A percentile compares a stretch with the other conserved stretches of the same genome.
These are phyloP conservation scores for Scedosporium dehoogii DNA, from an alignment of 2,329 filamentous ascomycete species.

Conservation along the genomic window DNA sequence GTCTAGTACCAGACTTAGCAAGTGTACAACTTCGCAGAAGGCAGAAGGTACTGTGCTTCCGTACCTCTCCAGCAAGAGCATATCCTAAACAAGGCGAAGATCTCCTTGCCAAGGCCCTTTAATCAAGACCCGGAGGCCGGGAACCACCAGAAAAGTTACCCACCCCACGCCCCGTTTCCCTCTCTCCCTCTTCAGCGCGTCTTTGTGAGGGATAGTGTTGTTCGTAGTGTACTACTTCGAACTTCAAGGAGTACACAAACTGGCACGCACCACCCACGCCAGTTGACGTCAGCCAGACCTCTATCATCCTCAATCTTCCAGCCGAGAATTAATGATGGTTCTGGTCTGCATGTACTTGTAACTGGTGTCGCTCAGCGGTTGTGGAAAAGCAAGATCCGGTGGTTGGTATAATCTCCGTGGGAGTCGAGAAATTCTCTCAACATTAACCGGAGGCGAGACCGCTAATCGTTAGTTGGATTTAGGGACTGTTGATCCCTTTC, in stretches of 20 bases:
- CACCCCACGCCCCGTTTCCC: not conserved
- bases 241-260: too few relatives aligned
- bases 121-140: conserved; percentile 1
- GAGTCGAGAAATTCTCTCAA: not conserved
- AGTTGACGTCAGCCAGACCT: too few relatives aligned
- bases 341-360: not conserved
- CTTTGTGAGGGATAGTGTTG: too few relatives aligned
- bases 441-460: not conserved
- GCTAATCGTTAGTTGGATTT: not conserved
- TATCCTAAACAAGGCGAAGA: not conserved
- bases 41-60: not conserved
- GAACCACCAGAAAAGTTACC: not conserved
- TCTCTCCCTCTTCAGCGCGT: too few relatives aligned
- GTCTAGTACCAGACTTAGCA: too few relatives aligned
- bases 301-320: too few relatives aligned
- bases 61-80: not conserved
- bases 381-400: not conserved
- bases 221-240: too few relatives aligned
- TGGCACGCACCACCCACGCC: too few relatives aligned
- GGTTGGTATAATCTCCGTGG: not conserved
- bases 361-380: not conserved
- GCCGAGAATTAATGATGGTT: too few relatives aligned
- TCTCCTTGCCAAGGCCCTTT: conserved; percentile 1
- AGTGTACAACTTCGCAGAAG: too few relatives aligned
- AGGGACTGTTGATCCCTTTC: not conserved